Evolutionary conservation across 1,284 basidiomycete genomes (phyloP), one percentile per base, ranked within the genome.

Genomic region (Ganoderma sinense): DNA sequence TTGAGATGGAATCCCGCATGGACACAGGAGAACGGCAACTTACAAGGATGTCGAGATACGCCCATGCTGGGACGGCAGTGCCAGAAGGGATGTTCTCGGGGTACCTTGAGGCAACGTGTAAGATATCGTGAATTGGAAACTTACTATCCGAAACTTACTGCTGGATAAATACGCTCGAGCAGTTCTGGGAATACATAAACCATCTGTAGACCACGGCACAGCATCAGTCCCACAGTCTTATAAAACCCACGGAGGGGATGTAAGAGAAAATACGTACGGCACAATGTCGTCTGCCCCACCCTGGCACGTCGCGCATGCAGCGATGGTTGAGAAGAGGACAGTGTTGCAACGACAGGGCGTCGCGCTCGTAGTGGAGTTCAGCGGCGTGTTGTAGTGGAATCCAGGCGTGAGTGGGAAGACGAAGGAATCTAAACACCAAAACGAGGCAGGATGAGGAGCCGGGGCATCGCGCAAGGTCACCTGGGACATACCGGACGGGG

Each of bases 281-380:
- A 60, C 39, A 23, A 67, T 39, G 31, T 36, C 65, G 11, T 23
- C 14, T 2, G 43, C 68, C 51, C 66, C 60, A 1, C 69, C 71
- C 48, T 72, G 71, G 23, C 71, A 72, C 4, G 65, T 62, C 4
- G 68, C 67, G 45, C 71, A 72, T 1, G 71, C 71, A 16, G 66
- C 56, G 14, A 72, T 64, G 5, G 33, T 68, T 4, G 71, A 72
- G 62, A 66, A 72, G 11, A 70, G 55, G n/a, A 72, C 71, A 1
- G 71, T 70, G 40, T 64, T 72, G 62, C 71, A 72, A 10, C 71
- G 59, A 51, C 68, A 72, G 7, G 66, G 66, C 0, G 64, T 69
- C 20, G 68, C 71, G 31, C 65, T 72, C 1, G 16, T 16, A 11
- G 71, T 18, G 31, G 31, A 31, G 31, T 65, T 59, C 40, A 39